Percentiles rank a stretch among this genome's conserved stretches.
phyloP scores from a whole-genome alignment of 2,329 filamentous ascomycete genomes.

The Periconia digitata region DNA sequence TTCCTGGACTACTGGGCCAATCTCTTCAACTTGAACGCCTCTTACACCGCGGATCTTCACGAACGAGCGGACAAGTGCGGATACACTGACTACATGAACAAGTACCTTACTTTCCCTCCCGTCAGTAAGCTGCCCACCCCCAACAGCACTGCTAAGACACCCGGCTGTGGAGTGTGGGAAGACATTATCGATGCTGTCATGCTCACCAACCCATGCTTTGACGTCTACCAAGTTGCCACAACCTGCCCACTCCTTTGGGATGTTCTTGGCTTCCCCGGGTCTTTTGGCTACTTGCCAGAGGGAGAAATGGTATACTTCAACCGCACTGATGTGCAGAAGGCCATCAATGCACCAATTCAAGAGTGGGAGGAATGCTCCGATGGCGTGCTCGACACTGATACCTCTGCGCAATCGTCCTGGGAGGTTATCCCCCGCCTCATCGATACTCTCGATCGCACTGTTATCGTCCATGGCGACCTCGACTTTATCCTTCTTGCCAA shows the following conservation, averaged over 20 bases:
- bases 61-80: constrained; percentile 60
- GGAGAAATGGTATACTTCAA: constrained; percentile 70
- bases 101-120: constrained; percentile 70
- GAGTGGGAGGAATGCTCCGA: constrained; percentile 61
- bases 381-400: constrained; percentile 54
- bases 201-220: constrained; percentile 74
- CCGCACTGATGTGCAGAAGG: constrained; percentile 67
- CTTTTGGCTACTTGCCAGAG: constrained; percentile 62
- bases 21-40: constrained; percentile 66
- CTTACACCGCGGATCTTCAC: constrained; percentile 56
- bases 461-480: constrained; percentile 71
- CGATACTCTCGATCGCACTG: constrained; percentile 68
- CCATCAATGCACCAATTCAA: constrained; percentile 63
- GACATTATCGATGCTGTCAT: constrained; percentile 58
- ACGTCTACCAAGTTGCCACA: constrained; percentile 72
- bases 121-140: constrained; percentile 59
- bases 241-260: constrained; percentile 73
- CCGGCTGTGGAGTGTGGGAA: constrained; percentile 61
- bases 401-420: constrained; percentile 56
- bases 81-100: constrained; percentile 61
- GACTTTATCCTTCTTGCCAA: constrained; percentile 70
- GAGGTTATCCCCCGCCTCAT: constrained; percentile 70
- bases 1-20: constrained; percentile 64
- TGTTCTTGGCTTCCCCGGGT: constrained; percentile 69
- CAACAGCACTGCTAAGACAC: constrained; percentile 47